Conservation (phyloP, 805 yeast species). For the Teunomyces cretensis region DNA sequence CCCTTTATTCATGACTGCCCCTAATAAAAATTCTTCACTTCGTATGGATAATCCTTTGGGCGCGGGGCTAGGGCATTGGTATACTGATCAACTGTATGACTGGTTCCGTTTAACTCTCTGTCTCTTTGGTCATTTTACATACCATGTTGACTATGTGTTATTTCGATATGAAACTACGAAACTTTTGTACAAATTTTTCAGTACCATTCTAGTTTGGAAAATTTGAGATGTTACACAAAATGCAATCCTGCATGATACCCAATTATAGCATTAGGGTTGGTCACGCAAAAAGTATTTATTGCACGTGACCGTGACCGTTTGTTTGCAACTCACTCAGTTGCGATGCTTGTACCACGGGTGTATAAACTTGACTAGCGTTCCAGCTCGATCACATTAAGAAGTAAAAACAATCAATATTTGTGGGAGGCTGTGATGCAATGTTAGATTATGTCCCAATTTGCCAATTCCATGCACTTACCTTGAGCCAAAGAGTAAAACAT, state of each 20-base stretch:
- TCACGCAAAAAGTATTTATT: background rate
- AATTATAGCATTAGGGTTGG: background rate
- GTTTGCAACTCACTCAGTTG: background rate
- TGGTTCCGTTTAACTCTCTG: background rate
- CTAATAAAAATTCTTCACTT: background rate
- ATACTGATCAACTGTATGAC: background rate
- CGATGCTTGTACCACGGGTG: no score
- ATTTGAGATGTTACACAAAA: conserved; percentile 2
- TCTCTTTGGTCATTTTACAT: conserved; percentile 6
- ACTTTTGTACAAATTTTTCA: conserved; percentile 7
- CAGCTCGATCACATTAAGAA: no score
- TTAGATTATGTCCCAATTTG: no score
- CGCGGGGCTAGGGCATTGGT: background rate
- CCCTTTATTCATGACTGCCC: background rate
- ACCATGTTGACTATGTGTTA: conserved; percentile 16
- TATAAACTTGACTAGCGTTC: no score
- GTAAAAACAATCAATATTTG: no score
- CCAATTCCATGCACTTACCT: no score
- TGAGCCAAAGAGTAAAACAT: background rate
- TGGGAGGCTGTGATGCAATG: no score
- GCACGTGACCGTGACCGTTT: background rate
- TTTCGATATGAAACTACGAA: conserved; percentile 5
- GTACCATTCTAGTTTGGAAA: background rate
- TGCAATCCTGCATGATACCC: background rate
- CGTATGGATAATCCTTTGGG: no score